Percentiles rank a stretch among this genome's conserved stretches.
These are phyloP conservation scores for Collybiopsis confluens DNA, from an alignment of 768 basidiomycete genomes.

Conservation along the genomic window DNA sequence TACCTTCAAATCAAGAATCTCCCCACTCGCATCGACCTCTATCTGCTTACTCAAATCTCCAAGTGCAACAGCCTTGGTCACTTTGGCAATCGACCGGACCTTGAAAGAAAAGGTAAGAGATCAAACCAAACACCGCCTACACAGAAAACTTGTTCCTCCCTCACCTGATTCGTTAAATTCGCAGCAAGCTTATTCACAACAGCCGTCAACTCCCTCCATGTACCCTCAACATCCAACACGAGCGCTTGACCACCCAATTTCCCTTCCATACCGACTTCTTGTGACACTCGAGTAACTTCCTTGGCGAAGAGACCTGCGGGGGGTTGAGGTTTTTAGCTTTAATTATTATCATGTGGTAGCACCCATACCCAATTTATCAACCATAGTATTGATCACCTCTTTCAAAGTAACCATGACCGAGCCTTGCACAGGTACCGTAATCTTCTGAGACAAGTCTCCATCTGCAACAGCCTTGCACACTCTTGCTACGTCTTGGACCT, in stretches of 20 bases:
- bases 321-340: too few species aligned
- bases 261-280: slow-evolving; percentile 81
- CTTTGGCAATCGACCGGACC: slow-evolving; percentile 42
- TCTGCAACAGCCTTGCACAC: slow-evolving; percentile 70
- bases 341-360: too few species aligned
- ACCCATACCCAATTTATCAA: slow-evolving; percentile 16
- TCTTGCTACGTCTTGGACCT: slow-evolving; percentile 65
- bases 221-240: slow-evolving; percentile 85
- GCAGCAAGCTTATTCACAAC: slow-evolving; percentile 62
- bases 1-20: slow-evolving; percentile 75
- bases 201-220: slow-evolving; percentile 81
- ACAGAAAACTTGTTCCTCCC: slow-evolving; percentile 24
- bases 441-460: slow-evolving; percentile 67
- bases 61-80: slow-evolving; percentile 75
- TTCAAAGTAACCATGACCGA: slow-evolving; percentile 70
- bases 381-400: slow-evolving; percentile 64
- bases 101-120: background rate
- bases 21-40: slow-evolving; percentile 65
- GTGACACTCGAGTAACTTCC: slow-evolving; percentile 82
- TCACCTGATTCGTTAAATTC: slow-evolving; percentile 53
- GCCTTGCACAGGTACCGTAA: slow-evolving; percentile 65
- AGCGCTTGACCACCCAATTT: slow-evolving; percentile 85
- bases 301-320: slow-evolving; percentile 75
- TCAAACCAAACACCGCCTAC: slow-evolving; percentile 50
- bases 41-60: slow-evolving; percentile 90